Percentiles rank a stretch among this genome's conserved stretches.
Conservation (phyloP, 2,329 filamentous ascomycete species). For the Fusarium fracticaudum region DNA sequence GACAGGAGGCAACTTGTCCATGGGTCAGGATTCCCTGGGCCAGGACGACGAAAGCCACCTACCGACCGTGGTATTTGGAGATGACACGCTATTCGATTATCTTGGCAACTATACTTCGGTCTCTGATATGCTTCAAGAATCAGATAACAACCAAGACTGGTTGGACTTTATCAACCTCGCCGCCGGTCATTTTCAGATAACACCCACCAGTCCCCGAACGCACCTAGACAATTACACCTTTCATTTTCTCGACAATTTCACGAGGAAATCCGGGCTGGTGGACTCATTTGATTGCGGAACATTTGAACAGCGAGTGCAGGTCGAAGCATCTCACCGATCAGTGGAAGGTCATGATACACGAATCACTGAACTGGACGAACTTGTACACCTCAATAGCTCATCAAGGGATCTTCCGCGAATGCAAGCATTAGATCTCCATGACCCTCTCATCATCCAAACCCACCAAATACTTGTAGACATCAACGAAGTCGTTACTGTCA, state of each 20-base stretch:
- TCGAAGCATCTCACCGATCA: neutral
- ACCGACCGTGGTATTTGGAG: neutral
- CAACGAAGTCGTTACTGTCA: neutral
- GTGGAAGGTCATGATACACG: rapidly evolving
- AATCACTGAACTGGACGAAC: rapidly evolving
- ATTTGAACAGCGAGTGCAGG: neutral
- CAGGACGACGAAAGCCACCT: no score
- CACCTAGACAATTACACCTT: neutral
- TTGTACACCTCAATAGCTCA: no score
- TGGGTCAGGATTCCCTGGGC: no score
- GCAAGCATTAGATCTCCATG: neutral
- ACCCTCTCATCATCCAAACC: neutral
- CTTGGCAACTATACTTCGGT: conserved; percentile 1
- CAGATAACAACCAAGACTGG: neutral
- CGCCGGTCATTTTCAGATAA: neutral
- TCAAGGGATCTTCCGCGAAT: neutral
- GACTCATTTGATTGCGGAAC: neutral
- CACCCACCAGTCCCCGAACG: neutral
- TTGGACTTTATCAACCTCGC: neutral
- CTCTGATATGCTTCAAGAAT: neutral
- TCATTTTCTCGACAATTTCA: conserved; percentile 7
- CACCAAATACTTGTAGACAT: neutral
- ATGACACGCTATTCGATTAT: neutral
- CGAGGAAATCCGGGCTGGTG: neutral
- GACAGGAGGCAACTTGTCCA: no score